Evolutionary conservation across 139 green algal genomes (phyloP), one percentile per base, ranked within the genome.

Genomic region (Penium margaritaceum): DNA sequence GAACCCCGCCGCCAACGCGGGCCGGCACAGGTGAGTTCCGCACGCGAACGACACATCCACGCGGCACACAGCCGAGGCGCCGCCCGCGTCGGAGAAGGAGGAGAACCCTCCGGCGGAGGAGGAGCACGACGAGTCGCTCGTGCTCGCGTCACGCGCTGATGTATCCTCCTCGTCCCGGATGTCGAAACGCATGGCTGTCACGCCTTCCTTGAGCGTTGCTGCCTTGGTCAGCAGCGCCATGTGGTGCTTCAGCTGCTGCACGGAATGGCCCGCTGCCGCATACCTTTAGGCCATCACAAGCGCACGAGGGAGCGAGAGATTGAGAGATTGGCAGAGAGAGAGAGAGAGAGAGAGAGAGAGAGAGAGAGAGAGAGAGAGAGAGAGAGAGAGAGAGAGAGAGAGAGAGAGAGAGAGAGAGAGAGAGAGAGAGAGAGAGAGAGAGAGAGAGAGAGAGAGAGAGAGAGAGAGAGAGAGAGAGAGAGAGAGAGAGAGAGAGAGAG

Each of bases 341-440:
- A 71, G 30, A 41, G 35, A 1, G 63, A 39, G 63, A 15, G 63
- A 53, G 9, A 3, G 35, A 5, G 35, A 71, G 35, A 71, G 0
- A 41, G 63, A 24, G 63, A 51, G 47, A 21, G 9, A 36, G 36
- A 71, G 32, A 71, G 30, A 71, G n/a, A n/a, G n/a, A n/a, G n/a
- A n/a, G n/a, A n/a, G n/a, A n/a, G n/a, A n/a, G n/a, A n/a, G n/a
- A n/a, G n/a, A n/a, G n/a, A n/a, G n/a, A n/a, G n/a, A n/a, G n/a
- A n/a, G n/a, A n/a, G n/a, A n/a, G n/a, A n/a, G n/a, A n/a, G n/a
- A n/a, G n/a, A n/a, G n/a, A n/a, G n/a, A n/a, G n/a, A n/a, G n/a
- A n/a, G n/a, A n/a, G n/a, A n/a, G n/a, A n/a, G n/a, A n/a, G n/a
- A n/a, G n/a, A n/a, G n/a, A n/a, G n/a, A n/a, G n/a, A n/a, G n/a